phyloP scores from a whole-genome alignment of 441 rosid genomes.

The Omphalea diandra region DNA sequence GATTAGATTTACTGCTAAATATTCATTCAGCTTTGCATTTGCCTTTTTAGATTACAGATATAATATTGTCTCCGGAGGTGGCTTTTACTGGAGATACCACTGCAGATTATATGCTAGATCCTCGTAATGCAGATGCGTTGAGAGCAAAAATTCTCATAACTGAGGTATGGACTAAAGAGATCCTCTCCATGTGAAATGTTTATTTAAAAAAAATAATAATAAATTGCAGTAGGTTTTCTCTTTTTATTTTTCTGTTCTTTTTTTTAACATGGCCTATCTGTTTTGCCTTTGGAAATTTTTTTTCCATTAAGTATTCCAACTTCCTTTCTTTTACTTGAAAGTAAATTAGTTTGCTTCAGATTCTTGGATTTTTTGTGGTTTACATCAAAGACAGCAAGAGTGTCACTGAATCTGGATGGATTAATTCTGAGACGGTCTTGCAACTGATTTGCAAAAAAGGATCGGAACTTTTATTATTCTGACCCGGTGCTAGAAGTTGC shows the following conservation, averaged over 20 bases:
- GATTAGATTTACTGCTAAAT: not conserved
- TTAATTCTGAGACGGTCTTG: not conserved
- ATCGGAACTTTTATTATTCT: not conserved
- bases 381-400: not conserved
- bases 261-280: not conserved
- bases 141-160: conserved; percentile 92
- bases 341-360: not conserved
- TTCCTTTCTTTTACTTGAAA: conserved; percentile 1
- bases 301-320: not conserved
- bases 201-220: too few species aligned
- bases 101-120: conserved; percentile 90
- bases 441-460: not conserved
- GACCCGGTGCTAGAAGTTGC: not conserved
- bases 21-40: conserved; percentile 19
- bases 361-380: not conserved
- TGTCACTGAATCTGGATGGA: not conserved
- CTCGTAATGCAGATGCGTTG: conserved; percentile 90
- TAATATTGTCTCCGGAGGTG: conserved; percentile 78
- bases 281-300: not conserved
- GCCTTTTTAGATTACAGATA: conserved; percentile 67
- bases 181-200: not conserved
- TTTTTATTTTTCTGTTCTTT: too few species aligned
- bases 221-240: too few species aligned
- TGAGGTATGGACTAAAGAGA: conserved; percentile 49
- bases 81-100: conserved; percentile 97